A percentile compares a stretch with the other conserved stretches of the same genome.
phyloP scores from a whole-genome alignment of 768 basidiomycete species.

The Suillus plorans region DNA sequence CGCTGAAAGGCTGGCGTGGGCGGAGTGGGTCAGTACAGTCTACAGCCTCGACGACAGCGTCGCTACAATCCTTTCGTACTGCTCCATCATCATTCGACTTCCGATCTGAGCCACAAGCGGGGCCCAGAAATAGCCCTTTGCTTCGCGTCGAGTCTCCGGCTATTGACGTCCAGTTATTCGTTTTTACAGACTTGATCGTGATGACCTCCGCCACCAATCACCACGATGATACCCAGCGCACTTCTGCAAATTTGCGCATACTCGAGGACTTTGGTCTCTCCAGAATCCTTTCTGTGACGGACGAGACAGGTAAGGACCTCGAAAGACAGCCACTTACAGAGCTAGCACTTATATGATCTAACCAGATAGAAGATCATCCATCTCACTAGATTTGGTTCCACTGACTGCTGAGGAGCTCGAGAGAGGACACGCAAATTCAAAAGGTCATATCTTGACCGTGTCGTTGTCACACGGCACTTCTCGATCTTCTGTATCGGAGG shows the following conservation, averaged over 20 bases:
- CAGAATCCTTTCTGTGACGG: conserved; percentile 46
- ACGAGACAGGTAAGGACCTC: conserved; percentile 28
- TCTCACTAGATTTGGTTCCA: conserved; percentile 54
- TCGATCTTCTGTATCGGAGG: conserved; percentile 3
- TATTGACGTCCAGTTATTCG: conserved; percentile 39
- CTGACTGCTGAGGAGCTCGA: conserved; percentile 40
- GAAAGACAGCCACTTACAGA: background rate
- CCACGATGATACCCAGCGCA: conserved; percentile 20
- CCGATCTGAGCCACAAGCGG: conserved; percentile 5
- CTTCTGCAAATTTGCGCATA: conserved; percentile 39
- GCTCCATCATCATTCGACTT: conserved; percentile 31
- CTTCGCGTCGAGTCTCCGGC: conserved; percentile 26
- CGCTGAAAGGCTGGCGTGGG: conserved; percentile 46
- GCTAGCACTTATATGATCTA: background rate
- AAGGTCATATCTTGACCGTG: conserved; percentile 33
- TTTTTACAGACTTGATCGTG: conserved; percentile 74
- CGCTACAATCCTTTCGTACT: conserved; percentile 23
- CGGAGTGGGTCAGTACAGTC: conserved; percentile 40
- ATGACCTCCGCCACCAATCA: conserved; percentile 40
- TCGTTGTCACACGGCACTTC: conserved; percentile 28
- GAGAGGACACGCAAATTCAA: conserved; percentile 34
- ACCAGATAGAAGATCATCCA: conserved; percentile 28
- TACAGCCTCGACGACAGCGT: conserved; percentile 22
- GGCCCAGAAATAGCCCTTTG: conserved; percentile 14
- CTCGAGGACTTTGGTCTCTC: conserved; percentile 47